Evolutionary conservation across 768 basidiomycete species (phyloP).

Genomic region (Hebeloma cylindrosporum): DNA sequence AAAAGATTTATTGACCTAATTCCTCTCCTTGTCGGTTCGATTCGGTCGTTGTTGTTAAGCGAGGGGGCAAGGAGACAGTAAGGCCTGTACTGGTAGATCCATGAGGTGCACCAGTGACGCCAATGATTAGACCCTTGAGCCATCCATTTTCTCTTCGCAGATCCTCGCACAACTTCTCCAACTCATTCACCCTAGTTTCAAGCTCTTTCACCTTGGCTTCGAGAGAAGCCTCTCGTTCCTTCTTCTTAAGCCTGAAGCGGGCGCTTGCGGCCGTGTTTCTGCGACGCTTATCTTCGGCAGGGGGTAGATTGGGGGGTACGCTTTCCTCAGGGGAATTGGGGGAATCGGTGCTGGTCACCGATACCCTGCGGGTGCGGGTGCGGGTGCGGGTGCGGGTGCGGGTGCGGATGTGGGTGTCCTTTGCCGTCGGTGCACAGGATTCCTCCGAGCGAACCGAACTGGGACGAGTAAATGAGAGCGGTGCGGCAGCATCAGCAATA

Average conservation of each 20-base stretch:
- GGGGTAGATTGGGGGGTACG: slow-evolving; percentile 36
- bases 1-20: slow-evolving; percentile 12
- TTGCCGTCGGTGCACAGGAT: slow-evolving; percentile 40
- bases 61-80: slow-evolving; percentile 21
- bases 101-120: slow-evolving; percentile 73
- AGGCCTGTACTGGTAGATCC: slow-evolving; percentile 29
- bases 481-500: slow-evolving; percentile 25
- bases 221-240: slow-evolving; percentile 88
- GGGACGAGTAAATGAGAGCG: slow-evolving; percentile 20
- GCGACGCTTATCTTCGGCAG: slow-evolving; percentile 88
- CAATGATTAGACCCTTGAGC: slow-evolving; percentile 88
- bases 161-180: slow-evolving; percentile 90
- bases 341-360: slow-evolving; percentile 34
- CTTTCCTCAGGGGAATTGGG: slow-evolving; percentile 32
- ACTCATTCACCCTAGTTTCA: slow-evolving; percentile 70
- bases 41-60: slow-evolving; percentile 19
- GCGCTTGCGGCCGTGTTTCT: slow-evolving; percentile 92
- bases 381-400: no score
- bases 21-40: slow-evolving; percentile 39
- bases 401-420: no score
- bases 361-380: slow-evolving; percentile 53
- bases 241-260: slow-evolving; percentile 94
- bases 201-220: slow-evolving; percentile 86
- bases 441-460: slow-evolving; percentile 29
- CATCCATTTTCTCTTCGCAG: slow-evolving; percentile 89